A percentile compares a stretch with the other conserved stretches of the same genome.
Evolutionary conservation across 805 yeast species (phyloP).

Genomic region (Cyberlindnera mrakii): DNA sequence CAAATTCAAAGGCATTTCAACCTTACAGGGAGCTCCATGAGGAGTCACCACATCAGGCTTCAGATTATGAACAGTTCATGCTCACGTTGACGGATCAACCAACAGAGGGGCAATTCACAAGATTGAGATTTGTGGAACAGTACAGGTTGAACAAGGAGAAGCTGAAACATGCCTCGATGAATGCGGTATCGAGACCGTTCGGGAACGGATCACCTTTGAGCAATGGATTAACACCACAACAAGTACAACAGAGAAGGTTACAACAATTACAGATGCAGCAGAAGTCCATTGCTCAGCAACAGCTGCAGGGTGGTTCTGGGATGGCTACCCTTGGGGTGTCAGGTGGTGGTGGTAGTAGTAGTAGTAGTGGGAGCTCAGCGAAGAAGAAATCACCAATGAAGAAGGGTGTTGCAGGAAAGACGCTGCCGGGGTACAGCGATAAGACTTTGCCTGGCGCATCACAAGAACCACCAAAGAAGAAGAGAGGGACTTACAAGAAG

Average conservation of each 20-base stretch:
- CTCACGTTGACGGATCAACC: slow-evolving; percentile 48
- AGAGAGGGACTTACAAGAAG: slow-evolving; percentile 25
- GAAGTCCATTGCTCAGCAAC: slow-evolving; percentile 23
- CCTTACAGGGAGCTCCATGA: slow-evolving; percentile 53
- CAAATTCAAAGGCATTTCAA: slow-evolving; percentile 33
- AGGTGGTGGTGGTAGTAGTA: no score
- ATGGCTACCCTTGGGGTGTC: no score
- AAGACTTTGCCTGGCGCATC: slow-evolving; percentile 22
- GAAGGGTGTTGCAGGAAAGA: slow-evolving; percentile 23
- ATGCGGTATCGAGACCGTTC: slow-evolving; percentile 8
- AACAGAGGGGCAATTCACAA: slow-evolving; percentile 58
- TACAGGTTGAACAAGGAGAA: slow-evolving; percentile 64
- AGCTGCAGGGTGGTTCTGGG: slow-evolving; percentile 13
- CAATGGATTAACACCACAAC: slow-evolving; percentile 23
- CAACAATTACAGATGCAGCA: slow-evolving; percentile 25
- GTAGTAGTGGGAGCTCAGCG: neutral
- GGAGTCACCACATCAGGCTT: slow-evolving; percentile 64
- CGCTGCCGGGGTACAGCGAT: slow-evolving; percentile 16
- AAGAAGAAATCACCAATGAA: slow-evolving; percentile 11
- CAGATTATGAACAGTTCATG: slow-evolving; percentile 92
- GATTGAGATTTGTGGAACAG: slow-evolving; percentile 85
- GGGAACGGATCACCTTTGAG: slow-evolving; percentile 8
- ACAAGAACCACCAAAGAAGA: slow-evolving; percentile 20
- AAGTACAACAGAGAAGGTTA: slow-evolving; percentile 26
- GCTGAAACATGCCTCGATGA: slow-evolving; percentile 37